Evolutionary conservation across 768 basidiomycete species (phyloP), one percentile per base, ranked within the genome.

Genomic region (Leccinum variicolor): DNA sequence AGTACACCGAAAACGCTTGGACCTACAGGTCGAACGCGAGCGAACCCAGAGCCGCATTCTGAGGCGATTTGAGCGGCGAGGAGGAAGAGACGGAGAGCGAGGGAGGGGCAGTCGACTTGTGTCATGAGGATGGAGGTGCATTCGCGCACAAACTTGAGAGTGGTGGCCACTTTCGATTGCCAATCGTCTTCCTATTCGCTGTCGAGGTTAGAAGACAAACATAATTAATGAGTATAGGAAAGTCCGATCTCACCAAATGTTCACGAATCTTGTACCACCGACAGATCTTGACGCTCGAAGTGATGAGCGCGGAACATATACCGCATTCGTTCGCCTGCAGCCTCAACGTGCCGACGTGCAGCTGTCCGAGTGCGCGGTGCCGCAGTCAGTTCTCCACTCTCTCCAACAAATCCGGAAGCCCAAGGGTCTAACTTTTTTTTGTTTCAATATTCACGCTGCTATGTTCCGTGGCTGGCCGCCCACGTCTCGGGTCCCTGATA

Each of bases 21-120:
- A 98, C 97, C 67, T 95, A 98, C 64, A 98, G 86, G 70, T 99
- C 97, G 70, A 98, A 99, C 14, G 93, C 86, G 58, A 98, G 85
- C 94, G 64, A 98, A 92, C 0, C 87, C 92, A 59, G 96, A 89
- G 0, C 87, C 71, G 97, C 94, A 0, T 97, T 23, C 23, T 23
- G 23, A 23, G 23, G 23, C 23, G 23, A 23, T 23, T 23, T 23
- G 3, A 23, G 23, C 94, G 0, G 96, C 89, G 60, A 98, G 88
- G 26, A 99, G 86, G 83, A 96, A 98, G 2, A 98, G 81, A 0
- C 95, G 89, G 6, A 99, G 84, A 6, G 95, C 95, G 94, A 23
- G 23, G 23, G 23, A 23, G 23, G 23, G 23, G 4, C 3, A 87
- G 62, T 98, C 96, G 39, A 97, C 92, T 73, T 92, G 90, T 43